Conservation (phyloP, 2,329 filamentous ascomycete species). For the Orbilia javanica region DNA sequence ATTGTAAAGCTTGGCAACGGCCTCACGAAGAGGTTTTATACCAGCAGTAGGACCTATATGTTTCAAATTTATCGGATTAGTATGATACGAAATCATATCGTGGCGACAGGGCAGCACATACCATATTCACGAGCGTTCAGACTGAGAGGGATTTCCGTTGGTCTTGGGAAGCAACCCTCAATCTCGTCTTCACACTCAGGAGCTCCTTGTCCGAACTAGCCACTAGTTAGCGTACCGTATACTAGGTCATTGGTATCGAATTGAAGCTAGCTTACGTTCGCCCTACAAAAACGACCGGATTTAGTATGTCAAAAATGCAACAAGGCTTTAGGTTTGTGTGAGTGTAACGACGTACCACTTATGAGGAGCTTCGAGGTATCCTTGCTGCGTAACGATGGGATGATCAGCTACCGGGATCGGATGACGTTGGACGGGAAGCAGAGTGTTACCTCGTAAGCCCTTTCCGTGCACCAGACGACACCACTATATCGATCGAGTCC, state of each 20-base stretch:
- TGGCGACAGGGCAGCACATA: not conserved
- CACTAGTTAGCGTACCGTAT: slow-evolving; percentile 1
- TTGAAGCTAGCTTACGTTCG: slow-evolving; percentile 38
- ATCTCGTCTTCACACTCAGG: slow-evolving; percentile 95
- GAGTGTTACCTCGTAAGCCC: slow-evolving; percentile 72
- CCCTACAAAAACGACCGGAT: slow-evolving; percentile 24
- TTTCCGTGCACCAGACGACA: slow-evolving; percentile 92
- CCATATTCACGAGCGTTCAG: slow-evolving; percentile 88
- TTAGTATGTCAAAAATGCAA: slow-evolving; percentile 56
- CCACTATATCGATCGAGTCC: slow-evolving; percentile 75
- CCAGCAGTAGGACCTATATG: slow-evolving; percentile 82
- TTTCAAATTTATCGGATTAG: not conserved
- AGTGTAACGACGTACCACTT: slow-evolving; percentile 76
- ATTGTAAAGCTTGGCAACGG: slow-evolving; percentile 93
- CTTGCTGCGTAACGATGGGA: slow-evolving; percentile 71
- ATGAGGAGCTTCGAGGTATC: slow-evolving; percentile 84
- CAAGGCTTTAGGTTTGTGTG: not conserved
- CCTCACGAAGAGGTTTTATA: slow-evolving; percentile 88
- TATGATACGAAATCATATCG: not conserved
- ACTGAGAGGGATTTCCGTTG: slow-evolving; percentile 80
- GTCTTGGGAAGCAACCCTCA: slow-evolving; percentile 85
- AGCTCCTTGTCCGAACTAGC: slow-evolving; percentile 87
- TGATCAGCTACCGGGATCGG: slow-evolving; percentile 10
- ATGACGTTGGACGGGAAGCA: not conserved
- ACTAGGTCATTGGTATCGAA: not conserved